A percentile compares a stretch with the other conserved stretches of the same genome.
Evolutionary conservation across 805 yeast genomes (phyloP).

Genomic region (Priceomyces carsonii): DNA sequence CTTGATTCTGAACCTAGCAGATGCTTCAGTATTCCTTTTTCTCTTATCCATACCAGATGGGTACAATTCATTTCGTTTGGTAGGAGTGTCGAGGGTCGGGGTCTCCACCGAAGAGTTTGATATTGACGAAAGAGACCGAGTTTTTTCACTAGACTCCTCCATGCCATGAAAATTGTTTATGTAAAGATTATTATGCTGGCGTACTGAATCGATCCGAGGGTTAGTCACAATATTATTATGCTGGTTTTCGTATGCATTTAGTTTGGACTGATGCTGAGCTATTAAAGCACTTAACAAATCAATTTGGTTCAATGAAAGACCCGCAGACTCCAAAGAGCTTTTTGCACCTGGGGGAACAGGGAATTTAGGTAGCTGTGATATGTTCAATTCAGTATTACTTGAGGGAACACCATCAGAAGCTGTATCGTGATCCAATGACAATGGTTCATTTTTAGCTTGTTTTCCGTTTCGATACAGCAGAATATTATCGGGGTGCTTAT

Average conservation of each 20-base stretch:
- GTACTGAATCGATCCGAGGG: too few relatives aligned
- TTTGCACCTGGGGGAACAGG: constrained; percentile 76
- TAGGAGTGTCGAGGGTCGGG: not conserved
- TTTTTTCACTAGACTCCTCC: too few relatives aligned
- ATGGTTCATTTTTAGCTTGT: too few relatives aligned
- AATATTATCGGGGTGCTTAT: too few relatives aligned
- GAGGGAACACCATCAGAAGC: too few relatives aligned
- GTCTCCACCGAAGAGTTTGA: constrained; percentile 4
- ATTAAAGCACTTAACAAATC: constrained; percentile 71
- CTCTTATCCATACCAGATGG: constrained; percentile 47
- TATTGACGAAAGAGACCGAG: constrained; percentile 5
- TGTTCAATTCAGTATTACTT: constrained; percentile 29
- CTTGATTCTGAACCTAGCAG: constrained; percentile 63
- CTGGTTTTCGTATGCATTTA: too few relatives aligned
- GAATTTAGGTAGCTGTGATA: constrained; percentile 55
- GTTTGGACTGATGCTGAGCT: constrained; percentile 57
- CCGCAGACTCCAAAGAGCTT: constrained; percentile 61
- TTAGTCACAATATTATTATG: too few relatives aligned
- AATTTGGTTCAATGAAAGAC: constrained; percentile 67
- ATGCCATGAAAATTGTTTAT: too few relatives aligned
- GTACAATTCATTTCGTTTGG: not conserved
- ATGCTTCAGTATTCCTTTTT: constrained; percentile 62
- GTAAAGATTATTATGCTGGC: too few relatives aligned
- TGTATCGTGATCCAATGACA: too few relatives aligned
- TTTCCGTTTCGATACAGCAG: too few relatives aligned